Base-by-base conservation (phyloP, 495 filamentous ascomycete species). In the Cudoniella acicularis region DNA sequence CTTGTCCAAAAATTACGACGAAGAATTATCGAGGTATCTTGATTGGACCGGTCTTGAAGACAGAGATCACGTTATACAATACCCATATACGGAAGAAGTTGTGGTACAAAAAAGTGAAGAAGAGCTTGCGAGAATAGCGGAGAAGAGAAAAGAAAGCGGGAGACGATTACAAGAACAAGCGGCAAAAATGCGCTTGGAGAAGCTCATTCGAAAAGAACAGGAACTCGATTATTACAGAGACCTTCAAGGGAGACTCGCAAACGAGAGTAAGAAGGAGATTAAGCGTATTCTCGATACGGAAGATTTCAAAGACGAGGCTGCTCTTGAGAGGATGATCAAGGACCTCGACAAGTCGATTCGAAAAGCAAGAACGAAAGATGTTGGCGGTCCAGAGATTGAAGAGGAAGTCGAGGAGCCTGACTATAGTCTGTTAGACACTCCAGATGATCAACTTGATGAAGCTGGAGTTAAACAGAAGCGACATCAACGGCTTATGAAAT, bases 171-270 rank as follows among this genome's bases (percentile, higher is more conserved):
- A 98, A 68, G 94, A 96, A 65, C 94, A 98, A 68, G 95, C 94
- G 0, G 93, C 94, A 2, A 97, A 95, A 69, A 96, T 96, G 88
- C 83, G 94, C 17, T 73, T 98, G 3, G 95, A 98, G 46, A 92
- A 95, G 71, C 76, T 98, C 21, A 89, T 97, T 67, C 88, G 88
- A 65, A 98, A 97, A 72, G 94, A 98, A 72, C 84, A 96, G 69
- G 93, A 98, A 65, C 73, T 98, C 13, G 93, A 96, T 57, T 97
- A 95, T 69, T 96, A 91, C 77, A 90, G 89, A 67, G 82, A 91
- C 53, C 75, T 98, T 3, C 89, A 92, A 56, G 69, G 73, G 16
- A 82, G 79, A 17, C 71, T 95, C 8, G 72, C 68, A 21, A 79
- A 83, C 27, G 79, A 84, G 20, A 79, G 80, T 51, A 98, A 98